Evolutionary conservation across 495 filamentous ascomycete genomes (phyloP), one percentile per base, ranked within the genome.

Genomic region (Neurospora tetraspora): DNA sequence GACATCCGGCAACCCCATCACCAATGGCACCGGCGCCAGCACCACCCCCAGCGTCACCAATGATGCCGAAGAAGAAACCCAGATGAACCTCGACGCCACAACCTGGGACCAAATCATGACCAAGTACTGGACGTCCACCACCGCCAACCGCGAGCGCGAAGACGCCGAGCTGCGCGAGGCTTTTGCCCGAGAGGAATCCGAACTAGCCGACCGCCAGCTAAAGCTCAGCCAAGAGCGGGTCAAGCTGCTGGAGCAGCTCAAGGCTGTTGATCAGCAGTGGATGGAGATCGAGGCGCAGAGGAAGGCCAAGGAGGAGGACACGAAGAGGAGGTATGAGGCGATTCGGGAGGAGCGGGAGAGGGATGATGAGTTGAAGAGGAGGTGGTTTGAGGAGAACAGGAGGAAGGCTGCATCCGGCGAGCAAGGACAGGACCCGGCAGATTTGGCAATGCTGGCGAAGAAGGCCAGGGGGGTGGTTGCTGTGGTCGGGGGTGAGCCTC

Each of bases 91-190:
- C 36, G 34, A 45, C 6, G 31, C 31, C 23, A 27, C 69, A 12
- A 12, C 43, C n/a, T 81, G 78, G 79, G 73, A 77, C 23, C 70
- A 76, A 18, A 78, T 81, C 34, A 74, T 80, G 71, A 68, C 69
- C 61, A 78, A 80, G 20, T 80, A 77, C 65, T 80, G 74, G 76
- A 34, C 42, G 1, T 74, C 73, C 18, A 75, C 75, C 65, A 65
- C 39, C 23, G 43, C 16, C 11, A 23, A 34, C n/a, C 76, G 75
- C 4, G 76, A 37, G 0, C 20, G 72, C 8, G 76, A 81, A 69
- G 79, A 79, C 34, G 18, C 37, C 11, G 39, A 31, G 3, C 70
- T 77, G 12, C 27, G 53, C 27, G 45, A 75, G 12, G 69, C 39
- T 7, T 36, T 42, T 9, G 43, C 47, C 43, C 36, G n/a, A 34